Percentiles rank a stretch among this genome's conserved stretches.
phyloP scores from a whole-genome alignment of 1,284 basidiomycete species.

The Ustilago hordei region DNA sequence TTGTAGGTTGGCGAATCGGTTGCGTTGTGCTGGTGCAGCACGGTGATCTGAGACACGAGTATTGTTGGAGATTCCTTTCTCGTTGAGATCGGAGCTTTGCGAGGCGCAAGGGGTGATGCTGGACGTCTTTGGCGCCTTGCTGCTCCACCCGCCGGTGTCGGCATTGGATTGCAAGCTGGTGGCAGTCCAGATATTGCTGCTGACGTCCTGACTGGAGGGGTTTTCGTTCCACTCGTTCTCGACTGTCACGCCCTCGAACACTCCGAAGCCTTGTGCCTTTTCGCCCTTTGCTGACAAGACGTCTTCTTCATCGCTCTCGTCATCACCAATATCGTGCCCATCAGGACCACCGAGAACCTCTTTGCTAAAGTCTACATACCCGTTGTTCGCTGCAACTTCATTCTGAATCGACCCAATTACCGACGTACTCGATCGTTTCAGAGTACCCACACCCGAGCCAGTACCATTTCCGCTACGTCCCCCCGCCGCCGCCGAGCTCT shows the following conservation, averaged over 20 bases:
- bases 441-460: slow-evolving; percentile 14
- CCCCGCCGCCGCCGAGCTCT: slow-evolving; percentile 18
- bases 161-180: slow-evolving; percentile 8
- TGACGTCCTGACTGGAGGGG: slow-evolving; percentile 11
- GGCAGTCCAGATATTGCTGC: slow-evolving; percentile 14
- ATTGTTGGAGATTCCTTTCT: not conserved
- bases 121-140: not conserved
- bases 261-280: slow-evolving; percentile 8
- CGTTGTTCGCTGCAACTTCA: slow-evolving; percentile 30
- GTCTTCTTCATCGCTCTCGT: slow-evolving; percentile 44
- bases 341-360: slow-evolving; percentile 42
- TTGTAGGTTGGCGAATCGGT: slow-evolving; percentile 59
- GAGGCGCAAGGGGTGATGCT: not conserved
- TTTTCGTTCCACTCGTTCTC: slow-evolving; percentile 47
- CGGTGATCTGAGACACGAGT: not conserved
- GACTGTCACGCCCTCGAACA: slow-evolving; percentile 3
- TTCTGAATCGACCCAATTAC: not conserved
- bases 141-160: slow-evolving; percentile 10
- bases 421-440: slow-evolving; percentile 19
- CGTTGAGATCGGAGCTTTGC: not conserved
- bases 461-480: slow-evolving; percentile 19
- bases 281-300: slow-evolving; percentile 3
- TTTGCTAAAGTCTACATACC: slow-evolving; percentile 59
- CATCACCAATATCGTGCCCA: slow-evolving; percentile 33
- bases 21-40: slow-evolving; percentile 5